phyloP scores from a whole-genome alignment of 371 early-diverging fungal species.

The Mortierella sp. region DNA sequence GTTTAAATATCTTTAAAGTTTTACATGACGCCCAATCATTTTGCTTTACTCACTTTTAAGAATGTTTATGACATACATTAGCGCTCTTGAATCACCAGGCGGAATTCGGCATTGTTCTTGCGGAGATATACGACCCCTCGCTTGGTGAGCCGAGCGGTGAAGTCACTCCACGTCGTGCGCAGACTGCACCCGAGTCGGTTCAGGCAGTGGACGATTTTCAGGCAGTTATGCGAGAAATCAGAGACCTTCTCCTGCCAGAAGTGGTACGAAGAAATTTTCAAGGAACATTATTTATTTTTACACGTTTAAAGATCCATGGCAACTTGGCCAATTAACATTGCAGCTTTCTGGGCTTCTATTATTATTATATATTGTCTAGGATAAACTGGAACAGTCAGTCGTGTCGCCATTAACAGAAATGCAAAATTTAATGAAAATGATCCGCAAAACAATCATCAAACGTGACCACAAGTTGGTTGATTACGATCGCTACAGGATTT shows the following conservation, averaged over 20 bases:
- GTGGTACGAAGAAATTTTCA: conserved; percentile 60
- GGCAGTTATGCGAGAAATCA: conserved; percentile 70
- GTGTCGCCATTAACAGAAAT: conserved; percentile 78
- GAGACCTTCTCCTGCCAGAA: conserved; percentile 77
- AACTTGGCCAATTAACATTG: neutral
- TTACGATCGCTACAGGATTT: conserved; percentile 82
- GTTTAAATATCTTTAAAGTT: neutral
- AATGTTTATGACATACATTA: conserved; percentile 16
- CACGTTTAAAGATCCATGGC: neutral
- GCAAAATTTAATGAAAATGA: conserved; percentile 71
- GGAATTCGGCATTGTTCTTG: conserved; percentile 72
- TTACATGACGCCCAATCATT: neutral
- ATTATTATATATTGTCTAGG: conserved; percentile 54
- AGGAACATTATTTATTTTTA: neutral
- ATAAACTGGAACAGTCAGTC: conserved; percentile 78
- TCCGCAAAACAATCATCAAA: conserved; percentile 82
- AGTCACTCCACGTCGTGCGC: conserved; percentile 61
- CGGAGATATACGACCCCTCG: conserved; percentile 68
- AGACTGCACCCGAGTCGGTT: conserved; percentile 68
- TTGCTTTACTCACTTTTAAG: neutral
- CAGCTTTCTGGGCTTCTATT: neutral
- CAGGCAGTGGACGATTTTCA: conserved; percentile 77
- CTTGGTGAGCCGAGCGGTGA: conserved; percentile 57
- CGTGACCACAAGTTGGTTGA: conserved; percentile 87
- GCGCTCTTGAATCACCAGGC: conserved; percentile 80